Percentiles rank a stretch among this genome's conserved stretches.
Conservation (phyloP, 2,329 filamentous ascomycete genomes). For the Dryadomyces quercus-mongolicae region DNA sequence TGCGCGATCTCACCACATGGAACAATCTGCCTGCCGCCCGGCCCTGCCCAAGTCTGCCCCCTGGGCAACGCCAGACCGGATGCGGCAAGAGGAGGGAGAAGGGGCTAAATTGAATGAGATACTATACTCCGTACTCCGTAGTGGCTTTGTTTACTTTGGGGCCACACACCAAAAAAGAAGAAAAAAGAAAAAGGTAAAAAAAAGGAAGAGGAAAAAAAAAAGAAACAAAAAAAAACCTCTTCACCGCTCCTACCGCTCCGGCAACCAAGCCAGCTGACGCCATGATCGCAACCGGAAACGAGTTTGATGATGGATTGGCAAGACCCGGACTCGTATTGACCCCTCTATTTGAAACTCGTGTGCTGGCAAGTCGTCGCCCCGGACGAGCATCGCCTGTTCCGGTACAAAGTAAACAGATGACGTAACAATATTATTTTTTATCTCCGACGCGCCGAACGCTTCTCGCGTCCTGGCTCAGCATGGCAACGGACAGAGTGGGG, state of each 20-base stretch:
- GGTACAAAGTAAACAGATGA: constrained; percentile 10
- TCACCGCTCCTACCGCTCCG: no score
- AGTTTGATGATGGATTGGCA: neutral
- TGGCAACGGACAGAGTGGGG: neutral
- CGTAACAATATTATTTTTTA: neutral
- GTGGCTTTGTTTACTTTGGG: constrained; percentile 3
- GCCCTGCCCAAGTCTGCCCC: neutral
- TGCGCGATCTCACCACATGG: constrained; percentile 2
- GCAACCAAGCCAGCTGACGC: no score
- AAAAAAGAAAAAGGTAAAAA: no score
- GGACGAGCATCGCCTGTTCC: neutral
- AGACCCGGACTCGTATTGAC: neutral
- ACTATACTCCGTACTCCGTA: no score
- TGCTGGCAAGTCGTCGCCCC: neutral
- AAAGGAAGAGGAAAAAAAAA: no score
- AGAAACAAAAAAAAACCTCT: no score
- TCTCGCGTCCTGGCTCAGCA: neutral
- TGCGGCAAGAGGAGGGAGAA: neutral
- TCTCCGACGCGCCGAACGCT: neutral
- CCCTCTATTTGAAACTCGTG: no score
- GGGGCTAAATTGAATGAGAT: neutral
- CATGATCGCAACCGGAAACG: no score
- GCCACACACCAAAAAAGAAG: no score
- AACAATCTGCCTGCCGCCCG: neutral
- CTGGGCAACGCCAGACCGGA: neutral